Conservation (phyloP, 108 stramenopile species). For the Skeletonema menzelii region DNA sequence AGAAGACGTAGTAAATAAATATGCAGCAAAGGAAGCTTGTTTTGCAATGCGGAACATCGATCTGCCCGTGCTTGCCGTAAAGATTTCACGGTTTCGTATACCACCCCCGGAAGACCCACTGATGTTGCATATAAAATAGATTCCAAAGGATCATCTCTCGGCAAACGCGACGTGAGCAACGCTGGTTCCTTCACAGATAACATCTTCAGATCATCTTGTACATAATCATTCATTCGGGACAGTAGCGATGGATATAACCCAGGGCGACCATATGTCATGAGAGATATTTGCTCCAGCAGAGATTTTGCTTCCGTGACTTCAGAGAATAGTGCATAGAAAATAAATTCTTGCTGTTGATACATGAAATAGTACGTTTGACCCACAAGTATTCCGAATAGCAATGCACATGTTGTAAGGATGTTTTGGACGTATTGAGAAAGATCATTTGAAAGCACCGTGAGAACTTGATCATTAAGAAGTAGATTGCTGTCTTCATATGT, state of each 20-base stretch:
- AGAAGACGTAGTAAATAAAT: constrained; percentile 39
- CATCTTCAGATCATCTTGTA: constrained; percentile 45
- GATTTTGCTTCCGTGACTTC: constrained; percentile 56
- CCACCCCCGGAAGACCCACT: constrained; percentile 46
- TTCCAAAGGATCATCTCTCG: constrained; percentile 56
- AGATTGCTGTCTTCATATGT: constrained; percentile 2
- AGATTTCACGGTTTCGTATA: constrained; percentile 50
- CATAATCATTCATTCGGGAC: constrained; percentile 45
- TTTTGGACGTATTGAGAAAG: constrained; percentile 60
- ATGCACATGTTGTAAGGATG: constrained; percentile 47
- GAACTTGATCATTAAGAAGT: constrained; percentile 40
- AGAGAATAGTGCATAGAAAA: constrained; percentile 64
- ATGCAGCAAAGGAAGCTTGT: constrained; percentile 47
- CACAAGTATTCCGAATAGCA: constrained; percentile 49
- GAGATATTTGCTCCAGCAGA: constrained; percentile 50
- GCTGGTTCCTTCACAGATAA: constrained; percentile 36
- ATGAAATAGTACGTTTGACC: constrained; percentile 46
- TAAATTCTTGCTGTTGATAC: constrained; percentile 38
- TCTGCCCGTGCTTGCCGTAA: constrained; percentile 45
- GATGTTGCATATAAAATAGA: constrained; percentile 53
- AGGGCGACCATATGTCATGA: constrained; percentile 36
- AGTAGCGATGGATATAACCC: constrained; percentile 30
- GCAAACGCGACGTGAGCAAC: constrained; percentile 13
- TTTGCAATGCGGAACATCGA: constrained; percentile 51
- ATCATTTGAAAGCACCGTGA: constrained; percentile 50